A percentile compares a stretch with the other conserved stretches of the same genome.
Conservation (phyloP, 2,329 filamentous ascomycete species). For the Curvularia lunata region DNA sequence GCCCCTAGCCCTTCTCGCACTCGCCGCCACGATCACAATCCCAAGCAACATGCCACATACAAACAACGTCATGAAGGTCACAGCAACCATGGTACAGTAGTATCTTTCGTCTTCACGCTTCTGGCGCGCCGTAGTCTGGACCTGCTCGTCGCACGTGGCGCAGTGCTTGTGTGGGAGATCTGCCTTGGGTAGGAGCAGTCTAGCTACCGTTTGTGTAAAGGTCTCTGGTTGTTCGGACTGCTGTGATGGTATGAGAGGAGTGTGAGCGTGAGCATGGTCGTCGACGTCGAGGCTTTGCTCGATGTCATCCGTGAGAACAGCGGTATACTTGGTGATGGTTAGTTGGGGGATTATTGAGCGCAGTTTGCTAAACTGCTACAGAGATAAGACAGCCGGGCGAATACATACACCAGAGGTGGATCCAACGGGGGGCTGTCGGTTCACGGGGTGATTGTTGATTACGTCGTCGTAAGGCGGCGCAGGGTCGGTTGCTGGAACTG, state of each 20-base stretch:
- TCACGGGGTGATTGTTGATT: conserved; percentile 32
- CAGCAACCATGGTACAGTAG: conserved; percentile 36
- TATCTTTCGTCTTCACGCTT: conserved; percentile 26
- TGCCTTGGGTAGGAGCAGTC: conserved; percentile 27
- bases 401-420: conserved; percentile 27
- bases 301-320: conserved; percentile 26
- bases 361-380: not conserved
- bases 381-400: not conserved
- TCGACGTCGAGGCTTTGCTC: conserved; percentile 24
- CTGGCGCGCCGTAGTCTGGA: conserved; percentile 24
- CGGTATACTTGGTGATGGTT: conserved; percentile 26
- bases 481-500: conserved; percentile 21
- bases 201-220: conserved; percentile 33
- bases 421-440: conserved; percentile 23
- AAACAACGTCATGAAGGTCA: conserved; percentile 26
- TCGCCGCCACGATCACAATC: conserved; percentile 15
- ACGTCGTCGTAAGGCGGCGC: conserved; percentile 41
- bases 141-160: conserved; percentile 36
- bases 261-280: conserved; percentile 24
- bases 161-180: conserved; percentile 34
- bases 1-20: conserved; percentile 5
- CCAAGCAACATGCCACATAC: conserved; percentile 31
- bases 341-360: not conserved
- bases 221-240: conserved; percentile 19
- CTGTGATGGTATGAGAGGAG: not conserved